Evolutionary conservation across 345 rosid genomes (phyloP).

Genomic region (Draba incana): DNA sequence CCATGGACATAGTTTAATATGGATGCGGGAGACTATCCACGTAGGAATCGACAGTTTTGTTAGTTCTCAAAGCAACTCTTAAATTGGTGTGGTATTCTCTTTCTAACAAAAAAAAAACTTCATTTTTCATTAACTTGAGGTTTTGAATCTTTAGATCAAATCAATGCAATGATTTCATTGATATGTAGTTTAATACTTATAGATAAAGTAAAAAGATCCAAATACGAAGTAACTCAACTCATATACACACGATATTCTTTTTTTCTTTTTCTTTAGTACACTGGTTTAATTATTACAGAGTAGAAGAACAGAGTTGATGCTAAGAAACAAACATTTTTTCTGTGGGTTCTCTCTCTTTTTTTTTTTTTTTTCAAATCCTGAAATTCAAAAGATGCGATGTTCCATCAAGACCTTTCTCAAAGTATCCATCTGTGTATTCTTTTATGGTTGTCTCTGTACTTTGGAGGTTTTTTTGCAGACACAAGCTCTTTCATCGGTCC

Average conservation of each 20-base stretch:
- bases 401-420: slow-evolving; percentile 42
- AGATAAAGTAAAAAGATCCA: slow-evolving; percentile 3
- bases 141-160: neutral
- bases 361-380: slow-evolving; percentile 28
- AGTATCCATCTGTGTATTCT: slow-evolving; percentile 29
- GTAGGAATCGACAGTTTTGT: no score
- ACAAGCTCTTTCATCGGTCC: slow-evolving; percentile 52
- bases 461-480: slow-evolving; percentile 49
- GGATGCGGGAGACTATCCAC: no score
- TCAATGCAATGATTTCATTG: neutral
- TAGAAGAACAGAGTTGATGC: slow-evolving; percentile 12
- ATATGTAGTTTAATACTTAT: neutral
- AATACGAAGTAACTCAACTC: slow-evolving; percentile 7
- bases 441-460: slow-evolving; percentile 34
- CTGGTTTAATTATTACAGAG: neutral
- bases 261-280: slow-evolving; percentile 6
- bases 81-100: neutral
- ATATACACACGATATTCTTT: neutral
- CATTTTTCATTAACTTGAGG: no score
- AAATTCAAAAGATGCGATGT: slow-evolving; percentile 35
- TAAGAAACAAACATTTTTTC: neutral
- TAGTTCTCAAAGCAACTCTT: neutral
- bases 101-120: neutral
- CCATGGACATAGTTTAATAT: no score
- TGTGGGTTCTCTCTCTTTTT: no score